These are phyloP conservation scores for Scheffersomyces stambukii DNA, from an alignment of 1,139 yeast species.

Conservation along the genomic window DNA sequence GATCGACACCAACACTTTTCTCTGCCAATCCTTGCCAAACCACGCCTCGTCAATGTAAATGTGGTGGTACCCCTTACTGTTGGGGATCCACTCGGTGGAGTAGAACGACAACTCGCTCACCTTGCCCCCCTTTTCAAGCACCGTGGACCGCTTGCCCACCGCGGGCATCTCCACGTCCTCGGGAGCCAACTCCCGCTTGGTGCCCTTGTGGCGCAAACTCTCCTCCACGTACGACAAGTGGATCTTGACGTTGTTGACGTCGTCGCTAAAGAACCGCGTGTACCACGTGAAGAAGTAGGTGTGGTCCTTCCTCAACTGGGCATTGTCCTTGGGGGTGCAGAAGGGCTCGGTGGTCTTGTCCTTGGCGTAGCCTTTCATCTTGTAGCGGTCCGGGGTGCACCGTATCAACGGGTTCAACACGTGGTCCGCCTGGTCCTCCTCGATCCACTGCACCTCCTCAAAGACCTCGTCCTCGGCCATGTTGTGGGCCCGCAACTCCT, in stretches of 20 bases:
- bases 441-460: slow-evolving; percentile 50
- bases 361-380: slow-evolving; percentile 59
- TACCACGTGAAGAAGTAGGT: slow-evolving; percentile 82
- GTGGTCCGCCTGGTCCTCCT: slow-evolving; percentile 68
- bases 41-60: slow-evolving; percentile 58
- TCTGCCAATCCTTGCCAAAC: slow-evolving; percentile 48
- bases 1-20: slow-evolving; percentile 53
- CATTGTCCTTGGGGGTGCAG: slow-evolving; percentile 71
- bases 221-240: slow-evolving; percentile 68
- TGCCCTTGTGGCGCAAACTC: slow-evolving; percentile 50
- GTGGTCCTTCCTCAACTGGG: slow-evolving; percentile 50
- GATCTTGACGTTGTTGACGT: slow-evolving; percentile 55
- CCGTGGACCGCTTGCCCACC: slow-evolving; percentile 28
- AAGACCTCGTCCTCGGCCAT: slow-evolving; percentile 56
- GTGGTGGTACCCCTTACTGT: slow-evolving; percentile 61
- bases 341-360: slow-evolving; percentile 64
- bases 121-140: slow-evolving; percentile 36
- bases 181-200: slow-evolving; percentile 25
- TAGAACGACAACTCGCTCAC: slow-evolving; percentile 50
- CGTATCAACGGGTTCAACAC: slow-evolving; percentile 72
- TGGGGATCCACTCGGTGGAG: slow-evolving; percentile 67
- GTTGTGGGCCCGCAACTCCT: slow-evolving; percentile 65
- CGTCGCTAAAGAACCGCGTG: slow-evolving; percentile 52
- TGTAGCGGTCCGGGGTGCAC: slow-evolving; percentile 77
- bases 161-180: neutral